Conservation (phyloP, 176 grass and related monocot species). For the Avena atlantica region DNA sequence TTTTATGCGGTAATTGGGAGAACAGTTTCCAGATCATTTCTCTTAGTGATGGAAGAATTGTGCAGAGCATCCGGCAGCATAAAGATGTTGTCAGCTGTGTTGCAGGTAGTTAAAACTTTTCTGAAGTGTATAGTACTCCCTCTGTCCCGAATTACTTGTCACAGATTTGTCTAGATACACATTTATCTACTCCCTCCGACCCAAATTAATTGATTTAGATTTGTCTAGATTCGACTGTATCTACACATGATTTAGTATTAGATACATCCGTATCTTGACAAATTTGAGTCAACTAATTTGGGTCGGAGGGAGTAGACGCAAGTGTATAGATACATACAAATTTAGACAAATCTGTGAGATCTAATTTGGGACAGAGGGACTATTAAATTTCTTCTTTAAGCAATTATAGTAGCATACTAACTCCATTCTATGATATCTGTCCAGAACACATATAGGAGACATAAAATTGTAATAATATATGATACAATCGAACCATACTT, state of each 20-base stretch:
- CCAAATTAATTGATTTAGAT: too few species aligned
- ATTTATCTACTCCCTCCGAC: too few species aligned
- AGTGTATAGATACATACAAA: too few species aligned
- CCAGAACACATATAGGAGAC: neutral
- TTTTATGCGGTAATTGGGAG: slow-evolving; percentile 97
- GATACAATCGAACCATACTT: neutral
- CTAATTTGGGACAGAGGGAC: too few species aligned
- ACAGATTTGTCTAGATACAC: too few species aligned
- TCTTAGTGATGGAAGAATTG: slow-evolving; percentile 86
- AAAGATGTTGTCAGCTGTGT: slow-evolving; percentile 98
- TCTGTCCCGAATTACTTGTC: too few species aligned
- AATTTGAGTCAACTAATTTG: too few species aligned
- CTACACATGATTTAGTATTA: too few species aligned
- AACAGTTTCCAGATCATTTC: slow-evolving; percentile 99
- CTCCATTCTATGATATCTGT: neutral
- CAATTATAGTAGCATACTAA: neutral
- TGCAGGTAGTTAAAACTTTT: slow-evolving; percentile 69
- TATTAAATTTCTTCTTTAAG: slow-evolving; percentile 24
- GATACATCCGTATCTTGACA: too few species aligned
- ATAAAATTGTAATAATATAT: slow-evolving; percentile 11
- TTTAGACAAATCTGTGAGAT: too few species aligned
- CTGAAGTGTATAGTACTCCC: slow-evolving; percentile 19
- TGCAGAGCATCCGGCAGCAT: slow-evolving; percentile 94
- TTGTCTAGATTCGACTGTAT: too few species aligned
- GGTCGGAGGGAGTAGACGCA: too few species aligned